A percentile compares a stretch with the other conserved stretches of the same genome.
phyloP scores from a whole-genome alignment of 257 asterid species.

The Catharanthus roseus region DNA sequence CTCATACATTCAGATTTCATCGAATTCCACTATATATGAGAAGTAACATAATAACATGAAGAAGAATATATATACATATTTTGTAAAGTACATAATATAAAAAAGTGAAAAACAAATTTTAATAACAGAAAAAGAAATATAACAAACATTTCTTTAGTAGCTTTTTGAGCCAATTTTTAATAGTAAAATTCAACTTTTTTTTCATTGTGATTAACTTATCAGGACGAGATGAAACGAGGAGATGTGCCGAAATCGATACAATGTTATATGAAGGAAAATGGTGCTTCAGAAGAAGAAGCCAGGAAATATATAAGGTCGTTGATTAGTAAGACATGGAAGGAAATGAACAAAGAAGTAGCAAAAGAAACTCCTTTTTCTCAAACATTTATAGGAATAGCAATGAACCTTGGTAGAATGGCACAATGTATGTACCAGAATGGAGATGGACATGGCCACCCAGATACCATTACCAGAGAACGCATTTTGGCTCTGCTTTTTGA shows the following conservation, averaged over 20 bases:
- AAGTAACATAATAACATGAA: too few relatives aligned
- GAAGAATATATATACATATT: too few relatives aligned
- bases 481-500: constrained; percentile 27
- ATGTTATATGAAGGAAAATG: constrained; percentile 46
- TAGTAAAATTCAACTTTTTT: too few relatives aligned
- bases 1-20: too few relatives aligned
- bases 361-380: constrained; percentile 12
- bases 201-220: neutral
- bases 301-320: constrained; percentile 11
- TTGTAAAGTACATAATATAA: too few relatives aligned
- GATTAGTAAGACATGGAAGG: constrained; percentile 32
- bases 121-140: too few relatives aligned
- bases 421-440: constrained; percentile 48
- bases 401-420: constrained; percentile 44
- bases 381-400: constrained; percentile 22
- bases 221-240: constrained; percentile 24
- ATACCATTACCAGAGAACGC: constrained; percentile 14
- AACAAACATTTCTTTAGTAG: too few relatives aligned
- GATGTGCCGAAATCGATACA: constrained; percentile 32
- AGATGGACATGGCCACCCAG: constrained; percentile 47
- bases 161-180: too few relatives aligned
- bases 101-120: too few relatives aligned
- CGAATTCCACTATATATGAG: too few relatives aligned
- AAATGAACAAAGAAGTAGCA: constrained; percentile 23
- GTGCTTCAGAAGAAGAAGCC: constrained; percentile 28